Evolutionary conservation across 2,329 filamentous ascomycete genomes (phyloP).

Genomic region (Orbilia oligospora): DNA sequence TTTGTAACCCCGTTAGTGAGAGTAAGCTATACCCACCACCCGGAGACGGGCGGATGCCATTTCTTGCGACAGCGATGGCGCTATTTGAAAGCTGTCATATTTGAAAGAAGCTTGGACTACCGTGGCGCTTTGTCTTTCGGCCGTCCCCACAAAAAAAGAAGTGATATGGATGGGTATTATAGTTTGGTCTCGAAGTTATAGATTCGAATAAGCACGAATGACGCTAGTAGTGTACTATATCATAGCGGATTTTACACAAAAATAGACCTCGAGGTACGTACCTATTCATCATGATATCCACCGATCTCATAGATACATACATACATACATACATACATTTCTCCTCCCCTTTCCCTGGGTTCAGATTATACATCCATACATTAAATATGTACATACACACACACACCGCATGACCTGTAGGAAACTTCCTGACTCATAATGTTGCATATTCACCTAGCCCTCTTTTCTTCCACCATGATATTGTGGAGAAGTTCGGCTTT

Average conservation of each 20-base stretch:
- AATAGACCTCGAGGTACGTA: slow-evolving; percentile 14
- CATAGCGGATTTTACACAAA: neutral
- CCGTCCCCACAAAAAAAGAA: neutral
- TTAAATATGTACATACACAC: too few relatives aligned
- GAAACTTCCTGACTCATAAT: slow-evolving; percentile 17
- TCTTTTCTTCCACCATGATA: neutral
- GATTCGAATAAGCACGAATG: too few relatives aligned
- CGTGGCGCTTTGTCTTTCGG: neutral
- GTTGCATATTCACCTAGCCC: neutral
- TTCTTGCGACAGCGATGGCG: slow-evolving; percentile 14
- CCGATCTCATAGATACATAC: neutral
- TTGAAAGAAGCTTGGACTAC: slow-evolving; percentile 1
- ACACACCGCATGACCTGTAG: slow-evolving; percentile 5
- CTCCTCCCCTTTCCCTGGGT: neutral
- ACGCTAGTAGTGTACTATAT: neutral
- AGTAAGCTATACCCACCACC: slow-evolving; percentile 15
- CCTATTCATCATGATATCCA: neutral
- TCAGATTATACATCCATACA: too few relatives aligned
- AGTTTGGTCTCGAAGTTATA: slow-evolving; percentile 17
- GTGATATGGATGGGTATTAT: neutral
- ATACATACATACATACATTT: too few relatives aligned
- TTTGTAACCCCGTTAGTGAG: neutral
- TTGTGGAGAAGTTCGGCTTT: neutral
- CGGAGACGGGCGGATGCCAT: slow-evolving; percentile 42
- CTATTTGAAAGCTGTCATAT: slow-evolving; percentile 26